These are phyloP conservation scores for Phytophthora quininea DNA, from an alignment of 352 stramenopile species.

Conservation along the genomic window DNA sequence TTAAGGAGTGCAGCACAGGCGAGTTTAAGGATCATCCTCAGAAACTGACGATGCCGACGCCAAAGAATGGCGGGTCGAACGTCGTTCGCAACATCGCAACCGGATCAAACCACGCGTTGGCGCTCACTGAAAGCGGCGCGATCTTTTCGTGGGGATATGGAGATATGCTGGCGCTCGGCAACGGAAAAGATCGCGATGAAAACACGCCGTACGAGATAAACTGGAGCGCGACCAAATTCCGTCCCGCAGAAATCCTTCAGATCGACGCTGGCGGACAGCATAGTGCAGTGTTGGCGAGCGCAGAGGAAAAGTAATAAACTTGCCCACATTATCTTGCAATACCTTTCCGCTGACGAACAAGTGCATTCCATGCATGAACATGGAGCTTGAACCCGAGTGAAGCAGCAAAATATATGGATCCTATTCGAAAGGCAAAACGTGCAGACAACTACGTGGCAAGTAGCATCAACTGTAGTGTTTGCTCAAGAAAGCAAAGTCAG, in stretches of 20 bases:
- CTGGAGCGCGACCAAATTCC: conserved; percentile 77
- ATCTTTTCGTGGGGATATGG: conserved; percentile 93
- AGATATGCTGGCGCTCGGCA: conserved; percentile 91
- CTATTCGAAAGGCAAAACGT: background rate
- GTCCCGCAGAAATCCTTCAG: conserved; percentile 65
- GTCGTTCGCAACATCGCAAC: conserved; percentile 59
- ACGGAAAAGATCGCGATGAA: conserved; percentile 87
- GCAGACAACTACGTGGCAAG: conserved; percentile 7
- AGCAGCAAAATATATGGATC: background rate
- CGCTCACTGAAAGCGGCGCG: conserved; percentile 71
- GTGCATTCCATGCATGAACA: background rate
- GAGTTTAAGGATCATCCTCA: conserved; percentile 85
- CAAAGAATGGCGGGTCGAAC: conserved; percentile 29
- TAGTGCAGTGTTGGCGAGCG: conserved; percentile 69
- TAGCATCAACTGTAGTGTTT: background rate
- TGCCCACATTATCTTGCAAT: too few species aligned
- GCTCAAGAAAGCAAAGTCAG: background rate
- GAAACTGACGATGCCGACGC: conserved; percentile 58
- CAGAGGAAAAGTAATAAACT: conserved; percentile 16
- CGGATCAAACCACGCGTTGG: conserved; percentile 90
- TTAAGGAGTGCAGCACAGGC: conserved; percentile 74
- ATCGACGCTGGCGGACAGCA: conserved; percentile 90
- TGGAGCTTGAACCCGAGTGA: background rate
- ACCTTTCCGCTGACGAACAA: too few species aligned
- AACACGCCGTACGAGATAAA: conserved; percentile 64